A percentile compares a stretch with the other conserved stretches of the same genome.
Conservation (phyloP, 139 green algal species). For the Chlamydomonas urium region DNA sequence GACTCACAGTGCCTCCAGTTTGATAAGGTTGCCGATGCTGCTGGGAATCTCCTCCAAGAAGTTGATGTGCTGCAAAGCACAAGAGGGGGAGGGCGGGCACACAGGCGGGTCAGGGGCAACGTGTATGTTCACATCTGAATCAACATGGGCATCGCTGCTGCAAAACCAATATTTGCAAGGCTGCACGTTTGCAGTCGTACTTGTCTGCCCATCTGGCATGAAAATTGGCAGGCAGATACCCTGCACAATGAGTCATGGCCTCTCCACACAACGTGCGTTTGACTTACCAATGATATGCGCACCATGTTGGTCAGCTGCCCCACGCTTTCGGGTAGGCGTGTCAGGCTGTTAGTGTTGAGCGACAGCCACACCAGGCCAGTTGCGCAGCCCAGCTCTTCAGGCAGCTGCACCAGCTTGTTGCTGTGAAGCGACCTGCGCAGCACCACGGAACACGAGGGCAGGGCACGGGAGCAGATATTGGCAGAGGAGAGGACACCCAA, state of each 20-base stretch:
- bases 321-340: background rate
- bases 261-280: background rate
- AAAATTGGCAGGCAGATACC: background rate
- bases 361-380: background rate
- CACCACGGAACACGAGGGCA: too few relatives aligned
- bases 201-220: background rate
- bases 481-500: too few relatives aligned
- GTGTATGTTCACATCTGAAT: background rate
- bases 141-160: background rate
- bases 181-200: background rate
- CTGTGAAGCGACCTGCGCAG: constrained; percentile 4
- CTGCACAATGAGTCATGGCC: too few relatives aligned
- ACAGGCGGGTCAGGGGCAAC: background rate
- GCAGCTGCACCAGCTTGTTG: background rate
- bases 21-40: constrained; percentile 1
- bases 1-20: constrained; percentile 6
- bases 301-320: background rate
- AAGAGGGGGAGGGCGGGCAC: background rate
- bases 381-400: background rate
- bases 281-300: background rate
- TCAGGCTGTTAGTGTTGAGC: background rate
- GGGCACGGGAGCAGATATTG: too few relatives aligned
- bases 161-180: background rate
- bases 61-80: constrained; percentile 3
- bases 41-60: background rate